A percentile compares a stretch with the other conserved stretches of the same genome.
phyloP scores from a whole-genome alignment of 2,329 filamentous ascomycete species.

The Thermothelomyces thermophilus region DNA sequence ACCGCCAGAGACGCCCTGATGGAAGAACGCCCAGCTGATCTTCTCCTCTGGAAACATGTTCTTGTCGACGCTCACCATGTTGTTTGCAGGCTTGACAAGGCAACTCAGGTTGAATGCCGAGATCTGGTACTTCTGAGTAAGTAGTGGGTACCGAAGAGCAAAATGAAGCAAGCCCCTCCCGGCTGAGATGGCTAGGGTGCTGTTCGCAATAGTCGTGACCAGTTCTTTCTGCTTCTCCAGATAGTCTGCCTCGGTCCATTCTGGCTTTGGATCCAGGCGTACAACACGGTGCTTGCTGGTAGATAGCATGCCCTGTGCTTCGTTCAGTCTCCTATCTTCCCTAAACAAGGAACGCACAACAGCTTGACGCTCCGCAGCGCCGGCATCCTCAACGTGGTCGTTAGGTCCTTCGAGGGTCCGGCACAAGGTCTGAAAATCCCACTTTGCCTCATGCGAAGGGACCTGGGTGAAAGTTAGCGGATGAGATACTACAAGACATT shows the following conservation, averaged over 20 bases:
- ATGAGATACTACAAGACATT: not conserved
- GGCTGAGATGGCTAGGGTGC: slow-evolving; percentile 81
- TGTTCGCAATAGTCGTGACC: slow-evolving; percentile 76
- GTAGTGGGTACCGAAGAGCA: slow-evolving; percentile 74
- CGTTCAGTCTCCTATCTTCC: slow-evolving; percentile 82
- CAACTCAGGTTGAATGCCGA: slow-evolving; percentile 89
- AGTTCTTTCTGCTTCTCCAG: slow-evolving; percentile 89
- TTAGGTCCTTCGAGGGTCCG: slow-evolving; percentile 55
- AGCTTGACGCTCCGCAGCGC: slow-evolving; percentile 74
- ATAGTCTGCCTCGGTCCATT: slow-evolving; percentile 79
- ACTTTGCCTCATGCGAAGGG: slow-evolving; percentile 58
- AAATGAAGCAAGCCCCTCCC: slow-evolving; percentile 86
- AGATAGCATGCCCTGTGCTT: slow-evolving; percentile 79
- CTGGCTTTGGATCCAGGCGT: slow-evolving; percentile 66
- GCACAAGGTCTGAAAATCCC: slow-evolving; percentile 76
- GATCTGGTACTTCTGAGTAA: slow-evolving; percentile 88
- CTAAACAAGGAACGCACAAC: slow-evolving; percentile 84
- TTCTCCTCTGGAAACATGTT: slow-evolving; percentile 87
- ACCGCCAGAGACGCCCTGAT: slow-evolving; percentile 89
- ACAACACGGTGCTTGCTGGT: slow-evolving; percentile 73
- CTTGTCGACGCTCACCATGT: slow-evolving; percentile 89
- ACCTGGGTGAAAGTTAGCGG: slow-evolving; percentile 35
- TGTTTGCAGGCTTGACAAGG: slow-evolving; percentile 84
- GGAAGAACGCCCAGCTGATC: slow-evolving; percentile 97
- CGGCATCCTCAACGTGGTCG: slow-evolving; percentile 64